Evolutionary conservation across 352 stramenopile genomes (phyloP).

Genomic region (Globisporangium emineosum): DNA sequence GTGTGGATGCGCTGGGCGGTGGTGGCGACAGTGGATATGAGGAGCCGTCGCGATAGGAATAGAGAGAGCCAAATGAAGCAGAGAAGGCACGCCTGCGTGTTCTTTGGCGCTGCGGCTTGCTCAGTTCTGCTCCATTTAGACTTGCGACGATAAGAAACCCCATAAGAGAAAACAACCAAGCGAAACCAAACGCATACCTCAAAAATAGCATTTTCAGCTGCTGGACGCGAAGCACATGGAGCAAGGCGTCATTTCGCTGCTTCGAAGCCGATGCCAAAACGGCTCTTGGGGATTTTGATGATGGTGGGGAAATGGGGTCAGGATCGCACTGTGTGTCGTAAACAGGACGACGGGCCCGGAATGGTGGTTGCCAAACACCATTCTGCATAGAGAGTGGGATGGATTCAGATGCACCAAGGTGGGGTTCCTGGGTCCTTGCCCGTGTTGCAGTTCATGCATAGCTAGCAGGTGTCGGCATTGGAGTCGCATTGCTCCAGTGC

Average conservation of each 20-base stretch:
- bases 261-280: background rate
- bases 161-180: background rate
- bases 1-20: background rate
- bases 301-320: background rate
- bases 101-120: background rate
- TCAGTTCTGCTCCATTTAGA: slow-evolving; percentile 8
- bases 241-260: background rate
- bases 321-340: background rate
- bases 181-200: background rate
- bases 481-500: background rate
- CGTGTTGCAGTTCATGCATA: background rate
- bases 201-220: background rate
- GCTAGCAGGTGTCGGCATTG: background rate
- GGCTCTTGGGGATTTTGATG: background rate
- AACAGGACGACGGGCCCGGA: background rate
- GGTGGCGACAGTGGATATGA: too few species aligned
- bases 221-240: background rate
- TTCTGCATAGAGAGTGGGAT: slow-evolving; percentile 1
- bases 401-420: background rate
- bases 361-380: slow-evolving; percentile 4
- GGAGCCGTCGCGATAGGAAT: slow-evolving; percentile 1
- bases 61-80: background rate
- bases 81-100: background rate
- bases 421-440: too few species aligned
- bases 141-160: background rate